These are phyloP conservation scores for Cordyceps cicadae DNA, from an alignment of 2,329 filamentous ascomycete species.

Conservation along the genomic window DNA sequence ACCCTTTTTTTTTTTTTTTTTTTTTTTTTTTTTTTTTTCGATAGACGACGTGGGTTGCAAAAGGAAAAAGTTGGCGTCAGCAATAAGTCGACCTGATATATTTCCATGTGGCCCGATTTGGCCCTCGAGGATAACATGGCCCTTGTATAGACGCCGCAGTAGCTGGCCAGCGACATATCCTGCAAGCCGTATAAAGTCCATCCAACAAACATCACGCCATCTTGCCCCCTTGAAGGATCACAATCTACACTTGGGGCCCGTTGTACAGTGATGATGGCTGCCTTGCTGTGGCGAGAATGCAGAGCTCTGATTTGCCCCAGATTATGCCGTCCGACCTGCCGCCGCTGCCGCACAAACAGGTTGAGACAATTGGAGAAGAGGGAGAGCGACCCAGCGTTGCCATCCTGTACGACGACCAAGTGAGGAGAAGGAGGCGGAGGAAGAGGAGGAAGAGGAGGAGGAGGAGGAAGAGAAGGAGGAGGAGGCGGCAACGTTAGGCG, in stretches of 20 bases:
- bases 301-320: conserved; percentile 9
- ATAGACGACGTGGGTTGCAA: too few species aligned
- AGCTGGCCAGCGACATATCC: not conserved
- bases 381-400: too few species aligned
- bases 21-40: too few species aligned
- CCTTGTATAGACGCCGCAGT: not conserved
- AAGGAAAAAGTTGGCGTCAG: too few species aligned
- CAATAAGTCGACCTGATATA: not conserved
- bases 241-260: not conserved
- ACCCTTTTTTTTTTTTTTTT: too few species aligned
- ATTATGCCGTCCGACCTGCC: not conserved
- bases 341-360: not conserved
- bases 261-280: not conserved
- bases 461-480: too few species aligned
- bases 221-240: not conserved
- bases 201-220: not conserved
- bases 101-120: not conserved
- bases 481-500: not conserved
- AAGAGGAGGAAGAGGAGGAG: too few species aligned
- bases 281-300: not conserved
- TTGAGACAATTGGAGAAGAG: not conserved
- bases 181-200: not conserved
- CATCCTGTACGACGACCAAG: not conserved
- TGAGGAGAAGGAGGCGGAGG: not conserved
- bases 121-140: not conserved